Evolutionary conservation across 1,139 yeast genomes (phyloP).

Genomic region (Kodamaea derodonti): DNA sequence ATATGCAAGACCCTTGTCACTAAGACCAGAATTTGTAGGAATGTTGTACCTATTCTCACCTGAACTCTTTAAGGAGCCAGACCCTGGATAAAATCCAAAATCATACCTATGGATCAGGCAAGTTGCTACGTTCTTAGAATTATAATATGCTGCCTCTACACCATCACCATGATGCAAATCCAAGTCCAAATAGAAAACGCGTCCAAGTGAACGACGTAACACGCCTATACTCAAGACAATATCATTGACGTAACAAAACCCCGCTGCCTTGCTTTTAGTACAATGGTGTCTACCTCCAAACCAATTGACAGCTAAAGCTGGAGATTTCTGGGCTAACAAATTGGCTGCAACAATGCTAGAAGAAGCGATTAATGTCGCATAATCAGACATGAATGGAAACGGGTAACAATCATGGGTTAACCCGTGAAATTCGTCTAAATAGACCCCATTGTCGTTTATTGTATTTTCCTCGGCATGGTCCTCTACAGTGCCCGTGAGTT

Average conservation of each 20-base stretch:
- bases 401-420: conserved; percentile 62
- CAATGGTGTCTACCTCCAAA: conserved; percentile 82
- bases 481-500: neutral
- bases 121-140: conserved; percentile 54
- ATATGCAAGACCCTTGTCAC: conserved; percentile 38
- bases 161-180: conserved; percentile 84
- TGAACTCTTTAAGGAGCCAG: conserved; percentile 42
- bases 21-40: conserved; percentile 56
- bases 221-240: conserved; percentile 50
- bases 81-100: conserved; percentile 70
- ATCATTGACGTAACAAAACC: conserved; percentile 75
- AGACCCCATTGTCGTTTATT: neutral
- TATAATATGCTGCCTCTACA: conserved; percentile 62
- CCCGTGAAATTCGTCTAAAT: conserved; percentile 27
- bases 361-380: conserved; percentile 51
- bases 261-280: conserved; percentile 52
- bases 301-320: conserved; percentile 58
- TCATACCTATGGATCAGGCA: conserved; percentile 64
- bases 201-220: conserved; percentile 44
- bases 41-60: conserved; percentile 44
- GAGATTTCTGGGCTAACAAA: conserved; percentile 16
- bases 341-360: conserved; percentile 54
- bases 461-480: conserved; percentile 5
- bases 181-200: conserved; percentile 60
- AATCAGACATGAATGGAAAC: conserved; percentile 51